Evolutionary conservation across 805 yeast species (phyloP), one percentile per base, ranked within the genome.

Genomic region (Tetrapisispora namnaoensis): DNA sequence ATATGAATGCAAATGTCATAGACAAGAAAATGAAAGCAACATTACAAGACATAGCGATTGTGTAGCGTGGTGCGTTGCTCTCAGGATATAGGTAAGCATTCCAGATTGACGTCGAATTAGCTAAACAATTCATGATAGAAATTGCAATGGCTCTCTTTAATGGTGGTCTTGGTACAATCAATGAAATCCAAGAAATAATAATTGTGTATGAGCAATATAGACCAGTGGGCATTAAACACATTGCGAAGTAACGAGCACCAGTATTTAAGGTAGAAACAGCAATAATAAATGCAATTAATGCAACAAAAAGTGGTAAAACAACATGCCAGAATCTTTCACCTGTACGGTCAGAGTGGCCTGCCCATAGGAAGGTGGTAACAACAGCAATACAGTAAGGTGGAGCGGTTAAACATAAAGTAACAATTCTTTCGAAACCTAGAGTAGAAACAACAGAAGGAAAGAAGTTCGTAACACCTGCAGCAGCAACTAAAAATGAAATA

Each of bases 371-470:
- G 1, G 82, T 76, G 10, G 70, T 62, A 14, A 74, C 61, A 3
- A 76, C 80, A 0, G 80, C 79, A 46, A 77, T 54, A 42, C 74
- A 59, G 58, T 77, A 79, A 11, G 82, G 82, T 22, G 83, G 83
- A 21, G 77, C 82, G 9, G 83, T 77, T 49, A 80, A 67, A 53
- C 77, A 74, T 44, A 78, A 69, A 3, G 83, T 77, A 42, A 74
- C 68, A 37, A 77, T 69, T 44, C 71, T 67, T 56, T 63, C 61
- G 54, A 76, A 80, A 41, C 77, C 73, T 52, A 80, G 68, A 14
- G 83, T 77, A 49, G 70, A 58, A 17, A 80, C 83, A 27, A 80
- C 78, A 1, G 82, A 71, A 27, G 84, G 84, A 69, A 78, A 79
- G 59, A 77, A 78, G 58, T 78, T 74, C 18, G 81, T 76, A 43